Conservation (phyloP, 2,329 filamentous ascomycete species). For the Nannizziopsis arthrosporioides region DNA sequence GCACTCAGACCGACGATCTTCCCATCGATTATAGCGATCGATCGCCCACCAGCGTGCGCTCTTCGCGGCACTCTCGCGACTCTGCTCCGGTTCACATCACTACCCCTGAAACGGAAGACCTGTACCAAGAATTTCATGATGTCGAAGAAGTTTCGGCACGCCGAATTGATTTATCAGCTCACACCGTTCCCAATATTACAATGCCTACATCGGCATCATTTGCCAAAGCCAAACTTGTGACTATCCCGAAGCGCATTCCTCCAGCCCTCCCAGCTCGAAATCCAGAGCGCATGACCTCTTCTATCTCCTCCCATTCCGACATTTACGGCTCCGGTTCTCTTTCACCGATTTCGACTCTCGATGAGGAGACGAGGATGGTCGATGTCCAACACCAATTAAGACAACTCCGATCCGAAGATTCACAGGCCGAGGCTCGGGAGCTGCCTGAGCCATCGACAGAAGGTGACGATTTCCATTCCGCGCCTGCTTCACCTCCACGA, state of each 20-base stretch:
- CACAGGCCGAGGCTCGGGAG: not conserved
- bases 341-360: slow-evolving; percentile 10
- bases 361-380: slow-evolving; percentile 12
- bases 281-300: slow-evolving; percentile 34
- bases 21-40: not conserved
- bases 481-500: slow-evolving; percentile 19
- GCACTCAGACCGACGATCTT: slow-evolving; percentile 55
- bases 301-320: slow-evolving; percentile 1
- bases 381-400: slow-evolving; percentile 1
- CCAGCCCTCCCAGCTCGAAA: slow-evolving; percentile 69
- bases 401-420: slow-evolving; percentile 4
- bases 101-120: not conserved
- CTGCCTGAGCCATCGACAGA: slow-evolving; percentile 14
- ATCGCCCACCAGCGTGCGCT: slow-evolving; percentile 11
- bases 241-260: slow-evolving; percentile 61
- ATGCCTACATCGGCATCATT: slow-evolving; percentile 55
- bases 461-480: slow-evolving; percentile 34
- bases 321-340: slow-evolving; percentile 1
- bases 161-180: slow-evolving; percentile 20
- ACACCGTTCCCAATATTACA: slow-evolving; percentile 45
- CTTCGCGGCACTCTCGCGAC: slow-evolving; percentile 9
- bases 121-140: not conserved
- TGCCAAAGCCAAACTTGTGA: slow-evolving; percentile 68
- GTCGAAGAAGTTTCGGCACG: not conserved
- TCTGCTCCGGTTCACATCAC: not conserved